phyloP scores from a whole-genome alignment of 2,329 filamentous ascomycete genomes.

The Diaporthe helianthi region DNA sequence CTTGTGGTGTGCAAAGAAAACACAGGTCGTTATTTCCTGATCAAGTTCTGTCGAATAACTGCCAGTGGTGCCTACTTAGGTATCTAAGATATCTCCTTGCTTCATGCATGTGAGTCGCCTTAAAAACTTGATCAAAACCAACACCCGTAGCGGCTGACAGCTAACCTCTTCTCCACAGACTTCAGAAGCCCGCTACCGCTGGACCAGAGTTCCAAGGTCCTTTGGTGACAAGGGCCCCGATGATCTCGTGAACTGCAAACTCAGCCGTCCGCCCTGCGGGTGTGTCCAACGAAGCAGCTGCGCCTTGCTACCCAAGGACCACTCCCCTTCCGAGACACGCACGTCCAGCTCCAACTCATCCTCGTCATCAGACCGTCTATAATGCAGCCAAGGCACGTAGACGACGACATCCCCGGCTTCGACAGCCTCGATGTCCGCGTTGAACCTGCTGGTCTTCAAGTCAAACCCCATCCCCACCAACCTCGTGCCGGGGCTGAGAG shows the following conservation, averaged over 20 bases:
- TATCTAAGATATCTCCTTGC: not conserved
- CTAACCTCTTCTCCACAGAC: no score
- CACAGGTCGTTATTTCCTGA: no score
- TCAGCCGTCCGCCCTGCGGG: not conserved
- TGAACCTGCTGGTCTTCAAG: slow-evolving; percentile 1
- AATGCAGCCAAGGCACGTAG: slow-evolving; percentile 24
- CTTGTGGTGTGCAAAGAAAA: not conserved
- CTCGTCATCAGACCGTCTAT: not conserved
- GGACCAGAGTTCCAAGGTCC: slow-evolving; percentile 15
- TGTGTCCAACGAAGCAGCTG: slow-evolving; percentile 8
- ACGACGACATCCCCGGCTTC: not conserved
- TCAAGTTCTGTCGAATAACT: no score
- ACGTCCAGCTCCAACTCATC: slow-evolving; percentile 12
- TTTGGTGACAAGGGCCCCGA: not conserved
- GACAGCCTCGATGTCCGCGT: not conserved
- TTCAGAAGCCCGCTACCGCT: not conserved
- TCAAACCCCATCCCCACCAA: slow-evolving; percentile 18
- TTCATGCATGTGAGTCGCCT: no score
- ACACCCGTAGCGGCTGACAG: no score
- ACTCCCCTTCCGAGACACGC: not conserved
- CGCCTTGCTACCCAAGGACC: not conserved
- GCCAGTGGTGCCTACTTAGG: no score
- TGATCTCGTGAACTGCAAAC: not conserved
- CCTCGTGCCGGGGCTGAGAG: slow-evolving; percentile 14
- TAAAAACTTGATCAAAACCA: no score